phyloP scores from a whole-genome alignment of 2,329 filamentous ascomycete genomes.

The Camillea tinctor region DNA sequence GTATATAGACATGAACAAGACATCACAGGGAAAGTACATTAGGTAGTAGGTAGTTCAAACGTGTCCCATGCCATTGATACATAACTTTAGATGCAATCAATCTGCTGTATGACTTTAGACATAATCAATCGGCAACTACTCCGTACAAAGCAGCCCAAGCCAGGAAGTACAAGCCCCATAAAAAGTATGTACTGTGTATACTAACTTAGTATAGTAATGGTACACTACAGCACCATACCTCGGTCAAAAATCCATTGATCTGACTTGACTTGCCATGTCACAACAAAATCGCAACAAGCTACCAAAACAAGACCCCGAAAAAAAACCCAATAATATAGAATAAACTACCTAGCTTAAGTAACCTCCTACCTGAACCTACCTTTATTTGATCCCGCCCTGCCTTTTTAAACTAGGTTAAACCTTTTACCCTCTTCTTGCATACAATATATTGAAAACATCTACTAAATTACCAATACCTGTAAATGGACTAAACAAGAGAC shows the following conservation, averaged over 20 bases:
- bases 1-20: too few relatives aligned
- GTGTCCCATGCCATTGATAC: too few relatives aligned
- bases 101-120: too few relatives aligned
- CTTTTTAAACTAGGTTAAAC: too few relatives aligned
- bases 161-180: conserved; percentile 3
- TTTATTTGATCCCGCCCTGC: too few relatives aligned
- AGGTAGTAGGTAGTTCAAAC: background rate
- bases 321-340: background rate
- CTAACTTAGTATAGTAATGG: too few relatives aligned
- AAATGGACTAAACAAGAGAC: conserved; percentile 9
- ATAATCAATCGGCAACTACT: background rate
- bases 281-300: background rate
- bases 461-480: too few relatives aligned
- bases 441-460: too few relatives aligned
- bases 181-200: background rate
- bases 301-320: background rate
- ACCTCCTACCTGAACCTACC: too few relatives aligned
- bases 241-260: conserved; percentile 9
- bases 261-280: background rate
- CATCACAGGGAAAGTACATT: too few relatives aligned
- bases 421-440: too few relatives aligned
- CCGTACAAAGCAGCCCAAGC: too few relatives aligned
- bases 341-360: background rate
- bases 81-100: background rate
- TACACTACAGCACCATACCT: conserved; percentile 11